Percentiles rank a stretch among this genome's conserved stretches.
Conservation (phyloP, 495 filamentous ascomycete species). For the Penicillium verhagenii region DNA sequence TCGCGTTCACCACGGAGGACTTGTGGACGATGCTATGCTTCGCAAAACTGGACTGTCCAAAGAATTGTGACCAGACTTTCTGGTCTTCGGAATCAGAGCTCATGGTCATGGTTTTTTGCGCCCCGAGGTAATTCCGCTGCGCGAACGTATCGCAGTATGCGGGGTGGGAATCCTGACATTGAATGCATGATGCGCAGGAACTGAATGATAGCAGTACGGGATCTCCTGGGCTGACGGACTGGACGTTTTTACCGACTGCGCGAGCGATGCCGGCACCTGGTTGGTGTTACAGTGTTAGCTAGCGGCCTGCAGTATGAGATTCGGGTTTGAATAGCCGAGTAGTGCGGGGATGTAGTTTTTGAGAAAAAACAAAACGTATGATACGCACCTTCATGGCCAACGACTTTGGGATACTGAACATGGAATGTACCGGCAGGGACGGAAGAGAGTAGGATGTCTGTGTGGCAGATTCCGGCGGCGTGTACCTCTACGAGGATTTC, state of each 20-base stretch:
- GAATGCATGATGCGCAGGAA: constrained; percentile 34
- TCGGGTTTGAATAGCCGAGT: too few species aligned
- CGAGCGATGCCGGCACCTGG: constrained; percentile 45
- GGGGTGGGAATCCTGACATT: constrained; percentile 21
- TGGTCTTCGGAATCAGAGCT: background rate
- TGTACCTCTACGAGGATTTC: constrained; percentile 41
- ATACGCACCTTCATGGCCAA: constrained; percentile 29
- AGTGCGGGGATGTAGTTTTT: too few species aligned
- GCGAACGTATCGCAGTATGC: constrained; percentile 32
- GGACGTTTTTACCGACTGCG: constrained; percentile 37
- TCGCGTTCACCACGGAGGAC: constrained; percentile 25
- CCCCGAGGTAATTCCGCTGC: constrained; percentile 34
- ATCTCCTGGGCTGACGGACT: constrained; percentile 40
- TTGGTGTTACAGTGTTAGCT: too few species aligned
- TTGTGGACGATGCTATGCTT: constrained; percentile 27
- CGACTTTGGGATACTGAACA: constrained; percentile 21
- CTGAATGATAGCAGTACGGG: constrained; percentile 45
- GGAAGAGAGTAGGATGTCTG: constrained; percentile 29
- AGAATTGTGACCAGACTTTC: constrained; percentile 28
- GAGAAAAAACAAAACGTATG: too few species aligned
- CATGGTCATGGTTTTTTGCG: constrained; percentile 4
- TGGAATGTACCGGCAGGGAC: constrained; percentile 8
- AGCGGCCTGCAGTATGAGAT: too few species aligned
- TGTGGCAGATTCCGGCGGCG: constrained; percentile 43
- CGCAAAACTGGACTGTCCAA: constrained; percentile 42